Evolutionary conservation across 2,329 filamentous ascomycete genomes (phyloP), one percentile per base, ranked within the genome.

Genomic region (Xylaria sp.): DNA sequence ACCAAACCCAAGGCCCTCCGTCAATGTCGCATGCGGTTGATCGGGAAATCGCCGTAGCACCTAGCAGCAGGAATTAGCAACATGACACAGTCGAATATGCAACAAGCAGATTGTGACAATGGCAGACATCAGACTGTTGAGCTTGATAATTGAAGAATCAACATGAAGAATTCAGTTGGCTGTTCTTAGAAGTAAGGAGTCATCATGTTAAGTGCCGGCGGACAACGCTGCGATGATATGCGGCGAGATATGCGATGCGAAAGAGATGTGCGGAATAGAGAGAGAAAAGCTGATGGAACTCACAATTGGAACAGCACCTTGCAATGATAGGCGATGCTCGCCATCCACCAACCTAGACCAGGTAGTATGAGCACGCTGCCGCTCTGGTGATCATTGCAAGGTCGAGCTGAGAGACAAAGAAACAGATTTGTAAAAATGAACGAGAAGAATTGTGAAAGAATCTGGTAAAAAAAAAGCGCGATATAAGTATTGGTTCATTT

Each of bases 101-200:
- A 48, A 19, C 39, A 52, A 54, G 30, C 39, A 47, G 37, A 23
- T 18, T 55, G 39, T 50, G 51, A 34, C 10, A 54, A 16, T 30
- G 44, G 30, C 44, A 55, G 55, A 44, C 55, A 60, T 85, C 82
- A 85, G 81, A 85, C 80, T 84, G 80, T 83, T 84, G 80, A 85
- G 82, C 81, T 84, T 85, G 82, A 83, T 81, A 76, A 75, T 79
- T 76, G 66, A 66, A 70, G 67, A 75, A 76, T 84, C 82, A 80
- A 83, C 82, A 85, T 79, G 67, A 71, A 69, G 64, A 68, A 75
- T 84, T 86, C 80, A 80, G 83, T 83, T 84, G 83, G 83, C 82
- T 82, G 83, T 85, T 85, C 82, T 84, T 84, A 83, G 59, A 62
- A 82, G 76, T 78, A 81, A 76, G 71, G 66, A 76, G 74, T 85